Base-by-base conservation (phyloP, 331 rosid genomes). In the Prunus yedoensis region DNA sequence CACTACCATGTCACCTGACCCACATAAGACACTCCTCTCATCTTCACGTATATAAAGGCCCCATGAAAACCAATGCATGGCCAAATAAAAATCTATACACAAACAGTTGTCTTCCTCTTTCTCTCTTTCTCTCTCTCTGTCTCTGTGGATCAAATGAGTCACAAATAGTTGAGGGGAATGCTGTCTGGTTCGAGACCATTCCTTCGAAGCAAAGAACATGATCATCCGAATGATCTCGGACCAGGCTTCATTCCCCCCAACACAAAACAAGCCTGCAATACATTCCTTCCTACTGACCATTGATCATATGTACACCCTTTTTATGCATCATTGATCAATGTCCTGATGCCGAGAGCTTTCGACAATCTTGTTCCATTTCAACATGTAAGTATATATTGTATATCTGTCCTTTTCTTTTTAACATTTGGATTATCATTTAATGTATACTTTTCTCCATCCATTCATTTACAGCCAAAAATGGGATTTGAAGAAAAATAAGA, bases 171-270 rank as follows among this genome's bases (percentile, higher is more conserved):
- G 89, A 84, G 99, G 97, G 92, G 92, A 90, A 92, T 88, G 94
- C 77, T 84, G 97, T 87, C 91, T 90, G 97, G 96, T 89, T 92
- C 97, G 99, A 92, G 85, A 87, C 87, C 90, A 78, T 83, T 83
- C 83, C 63, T 70, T 15, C 14, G 63, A 45, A 85, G 78, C 68
- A 41, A 41, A 65, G 21, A 52, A 18, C 62, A 58, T 35, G 18
- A 8, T 6, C 8, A 10, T 10, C 56, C 7, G 84, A 86, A 80
- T 83, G 92, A 88, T 90, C 80, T 94, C 97, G 97, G 99, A 92
- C 99, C 97, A 92, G 99, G 97, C 99, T 94, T 94, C 99, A 92
- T 94, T 92, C 99, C 99, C 95, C 97, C 85, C 83, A 92, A 51
- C 96, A 52, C 27, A 10, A 57, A 66, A 47, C 23, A 32, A 62